Evolutionary conservation across 164 flowering plant genomes (phyloP).

Genomic region (Chimonanthus salicifolius): DNA sequence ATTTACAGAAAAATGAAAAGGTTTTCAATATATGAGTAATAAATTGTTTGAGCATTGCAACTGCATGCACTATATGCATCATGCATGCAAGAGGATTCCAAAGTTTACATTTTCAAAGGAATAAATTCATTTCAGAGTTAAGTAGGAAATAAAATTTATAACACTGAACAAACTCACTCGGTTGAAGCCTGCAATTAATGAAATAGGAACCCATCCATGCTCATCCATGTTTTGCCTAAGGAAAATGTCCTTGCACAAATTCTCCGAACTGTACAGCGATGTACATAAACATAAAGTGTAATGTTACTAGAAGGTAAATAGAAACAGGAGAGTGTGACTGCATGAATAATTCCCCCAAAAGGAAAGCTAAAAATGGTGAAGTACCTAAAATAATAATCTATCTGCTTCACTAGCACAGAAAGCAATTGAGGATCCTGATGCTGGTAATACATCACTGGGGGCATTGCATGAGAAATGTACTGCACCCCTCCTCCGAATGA

Average conservation of each 20-base stretch:
- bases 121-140: not conserved
- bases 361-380: not conserved
- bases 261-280: conserved; percentile 45
- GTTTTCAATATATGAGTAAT: not conserved
- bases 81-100: no score
- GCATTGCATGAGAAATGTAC: conserved; percentile 25
- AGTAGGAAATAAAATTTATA: not conserved
- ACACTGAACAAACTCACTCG: conserved; percentile 44
- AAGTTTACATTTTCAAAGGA: no score
- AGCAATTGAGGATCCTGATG: conserved; percentile 44
- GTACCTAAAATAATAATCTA: conserved; percentile 89
- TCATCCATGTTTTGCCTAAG: conserved; percentile 64
- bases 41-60: not conserved
- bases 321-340: not conserved
- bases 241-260: conserved; percentile 51
- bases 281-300: not conserved
- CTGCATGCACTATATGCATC: not conserved
- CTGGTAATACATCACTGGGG: conserved; percentile 32
- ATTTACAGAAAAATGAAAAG: not conserved
- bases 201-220: conserved; percentile 70
- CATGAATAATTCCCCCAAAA: not conserved
- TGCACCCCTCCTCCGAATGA: conserved; percentile 32
- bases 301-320: not conserved
- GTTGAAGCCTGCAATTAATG: conserved; percentile 50
- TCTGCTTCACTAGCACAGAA: conserved; percentile 48